phyloP scores from a whole-genome alignment of 2,329 filamentous ascomycete genomes.

The Colletotrichum agaves region DNA sequence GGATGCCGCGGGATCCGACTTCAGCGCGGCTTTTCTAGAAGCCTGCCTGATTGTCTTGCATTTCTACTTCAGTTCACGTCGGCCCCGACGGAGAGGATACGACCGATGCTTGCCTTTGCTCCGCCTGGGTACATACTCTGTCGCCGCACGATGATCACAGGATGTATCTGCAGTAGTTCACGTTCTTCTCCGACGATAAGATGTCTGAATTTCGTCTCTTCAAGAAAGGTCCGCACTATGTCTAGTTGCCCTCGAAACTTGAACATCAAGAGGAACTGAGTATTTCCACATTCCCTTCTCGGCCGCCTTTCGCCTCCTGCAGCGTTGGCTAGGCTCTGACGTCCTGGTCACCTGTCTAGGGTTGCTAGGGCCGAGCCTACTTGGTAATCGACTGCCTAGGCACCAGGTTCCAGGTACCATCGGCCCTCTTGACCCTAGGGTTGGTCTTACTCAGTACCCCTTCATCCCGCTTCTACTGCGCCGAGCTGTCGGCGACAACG shows the following conservation, averaged over 20 bases:
- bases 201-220: too few species aligned
- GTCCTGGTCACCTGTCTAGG: neutral
- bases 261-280: neutral
- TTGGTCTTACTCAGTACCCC: neutral
- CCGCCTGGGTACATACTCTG: too few species aligned
- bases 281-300: neutral
- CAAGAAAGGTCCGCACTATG: neutral
- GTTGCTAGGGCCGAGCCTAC: neutral
- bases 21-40: too few species aligned
- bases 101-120: too few species aligned
- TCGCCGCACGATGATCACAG: neutral
- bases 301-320: neutral
- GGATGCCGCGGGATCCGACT: too few species aligned
- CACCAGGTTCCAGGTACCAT: constrained; percentile 5
- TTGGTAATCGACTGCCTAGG: neutral
- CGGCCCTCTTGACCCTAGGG: constrained; percentile 1
- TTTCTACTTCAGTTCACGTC: too few species aligned
- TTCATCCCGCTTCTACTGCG: neutral
- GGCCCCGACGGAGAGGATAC: too few species aligned
- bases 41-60: too few species aligned
- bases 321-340: neutral
- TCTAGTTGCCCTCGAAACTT: neutral
- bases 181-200: neutral
- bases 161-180: neutral
- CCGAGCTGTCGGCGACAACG: neutral